Evolutionary conservation across 1,139 yeast genomes (phyloP).

Genomic region (Magnusiomyces ingens): DNA sequence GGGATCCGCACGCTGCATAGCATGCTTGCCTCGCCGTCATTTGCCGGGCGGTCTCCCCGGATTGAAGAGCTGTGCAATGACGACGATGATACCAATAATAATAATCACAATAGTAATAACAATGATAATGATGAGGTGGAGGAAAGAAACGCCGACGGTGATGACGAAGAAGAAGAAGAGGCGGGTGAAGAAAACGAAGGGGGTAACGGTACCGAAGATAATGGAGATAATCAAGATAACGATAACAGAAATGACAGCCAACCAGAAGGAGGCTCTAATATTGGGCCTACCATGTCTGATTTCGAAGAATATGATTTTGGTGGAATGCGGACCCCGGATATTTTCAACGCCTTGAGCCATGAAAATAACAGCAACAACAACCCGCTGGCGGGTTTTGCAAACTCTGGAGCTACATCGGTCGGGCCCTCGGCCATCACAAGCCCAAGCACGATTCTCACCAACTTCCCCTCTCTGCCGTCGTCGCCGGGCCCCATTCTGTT

Average conservation of each 20-base stretch:
- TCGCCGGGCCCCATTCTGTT: too few relatives aligned
- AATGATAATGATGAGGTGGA: slow-evolving; percentile 1
- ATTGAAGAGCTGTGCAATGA: slow-evolving; percentile 1
- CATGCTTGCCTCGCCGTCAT: not conserved
- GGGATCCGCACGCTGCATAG: not conserved
- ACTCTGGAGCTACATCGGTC: too few relatives aligned
- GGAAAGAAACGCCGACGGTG: not conserved
- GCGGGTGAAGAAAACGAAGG: too few relatives aligned
- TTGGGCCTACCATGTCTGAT: not conserved
- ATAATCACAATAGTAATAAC: not conserved
- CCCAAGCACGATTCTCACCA: too few relatives aligned
- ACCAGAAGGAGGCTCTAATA: not conserved
- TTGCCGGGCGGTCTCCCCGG: slow-evolving; percentile 2
- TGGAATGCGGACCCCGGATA: too few relatives aligned
- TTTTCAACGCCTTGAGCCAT: too few relatives aligned
- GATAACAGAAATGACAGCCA: not conserved
- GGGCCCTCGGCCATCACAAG: too few relatives aligned
- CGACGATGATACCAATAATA: not conserved
- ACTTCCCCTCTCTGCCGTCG: too few relatives aligned
- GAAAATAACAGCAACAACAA: slow-evolving; percentile 5
- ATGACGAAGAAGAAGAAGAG: not conserved
- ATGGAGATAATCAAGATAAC: too few relatives aligned
- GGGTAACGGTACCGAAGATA: too few relatives aligned
- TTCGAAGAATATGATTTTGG: too few relatives aligned
- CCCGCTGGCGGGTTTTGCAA: slow-evolving; percentile 10